Percentiles rank a stretch among this genome's conserved stretches.
Evolutionary conservation across 345 rosid genomes (phyloP).

Genomic region (Sisymbrium altissimum): DNA sequence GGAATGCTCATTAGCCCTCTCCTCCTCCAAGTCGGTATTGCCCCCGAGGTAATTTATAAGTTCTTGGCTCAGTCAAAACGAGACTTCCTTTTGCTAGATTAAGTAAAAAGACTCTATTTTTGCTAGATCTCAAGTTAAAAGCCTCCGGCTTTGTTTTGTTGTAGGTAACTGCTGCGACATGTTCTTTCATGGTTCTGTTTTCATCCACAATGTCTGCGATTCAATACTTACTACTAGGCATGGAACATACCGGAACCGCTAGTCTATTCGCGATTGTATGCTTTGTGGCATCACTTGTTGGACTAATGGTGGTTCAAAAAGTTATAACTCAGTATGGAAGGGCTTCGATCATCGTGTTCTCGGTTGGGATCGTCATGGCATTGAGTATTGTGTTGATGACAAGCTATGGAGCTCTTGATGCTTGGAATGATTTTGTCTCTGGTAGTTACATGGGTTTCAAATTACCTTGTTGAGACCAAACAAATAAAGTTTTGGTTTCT

Average conservation of each 20-base stretch:
- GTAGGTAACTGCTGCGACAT: conserved; percentile 72
- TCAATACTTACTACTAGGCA: conserved; percentile 62
- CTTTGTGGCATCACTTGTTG: conserved; percentile 63
- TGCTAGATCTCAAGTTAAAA: neutral
- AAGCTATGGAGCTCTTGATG: conserved; percentile 62
- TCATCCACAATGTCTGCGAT: conserved; percentile 41
- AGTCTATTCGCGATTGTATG: conserved; percentile 54
- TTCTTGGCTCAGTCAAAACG: neutral
- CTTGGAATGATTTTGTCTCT: conserved; percentile 55
- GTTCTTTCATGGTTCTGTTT: conserved; percentile 40
- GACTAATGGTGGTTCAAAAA: conserved; percentile 63
- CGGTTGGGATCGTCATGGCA: conserved; percentile 74
- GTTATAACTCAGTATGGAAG: conserved; percentile 57
- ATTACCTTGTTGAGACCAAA: conserved; percentile 49
- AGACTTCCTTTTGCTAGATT: neutral
- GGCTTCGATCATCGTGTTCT: conserved; percentile 83
- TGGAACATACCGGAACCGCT: conserved; percentile 55
- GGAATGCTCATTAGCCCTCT: conserved; percentile 92
- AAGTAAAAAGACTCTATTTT: neutral
- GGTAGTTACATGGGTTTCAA: conserved; percentile 78
- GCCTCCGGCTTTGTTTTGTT: neutral
- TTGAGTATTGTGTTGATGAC: conserved; percentile 70
- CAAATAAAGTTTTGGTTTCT: conserved; percentile 13
- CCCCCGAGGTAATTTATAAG: conserved; percentile 56
- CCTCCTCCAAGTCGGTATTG: conserved; percentile 73